A percentile compares a stretch with the other conserved stretches of the same genome.
phyloP scores from a whole-genome alignment of 495 filamentous ascomycete species.

The Daldinia loculata region DNA sequence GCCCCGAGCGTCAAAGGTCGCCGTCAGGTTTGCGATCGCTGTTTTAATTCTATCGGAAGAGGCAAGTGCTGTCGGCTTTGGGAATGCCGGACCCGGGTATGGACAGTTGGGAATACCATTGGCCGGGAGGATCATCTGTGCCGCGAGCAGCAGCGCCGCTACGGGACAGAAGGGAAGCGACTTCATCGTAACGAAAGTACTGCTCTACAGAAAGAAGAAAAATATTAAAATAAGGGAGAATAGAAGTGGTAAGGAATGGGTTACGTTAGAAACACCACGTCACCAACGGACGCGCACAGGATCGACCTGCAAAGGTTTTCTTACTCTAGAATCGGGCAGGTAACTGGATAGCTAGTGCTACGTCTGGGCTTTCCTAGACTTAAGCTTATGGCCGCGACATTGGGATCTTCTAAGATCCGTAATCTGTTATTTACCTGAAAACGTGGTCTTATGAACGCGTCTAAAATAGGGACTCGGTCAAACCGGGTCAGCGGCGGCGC shows the following conservation, averaged over 20 bases:
- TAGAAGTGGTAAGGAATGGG: not conserved
- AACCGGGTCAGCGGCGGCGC: constrained; percentile 28
- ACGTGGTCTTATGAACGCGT: constrained; percentile 15
- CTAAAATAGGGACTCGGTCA: constrained; percentile 17
- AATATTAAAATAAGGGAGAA: not conserved
- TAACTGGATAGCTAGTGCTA: constrained; percentile 6
- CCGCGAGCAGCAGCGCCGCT: constrained; percentile 8
- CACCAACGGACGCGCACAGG: not conserved
- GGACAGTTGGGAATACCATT: constrained; percentile 54
- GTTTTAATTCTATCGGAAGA: constrained; percentile 45
- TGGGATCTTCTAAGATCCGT: constrained; percentile 11
- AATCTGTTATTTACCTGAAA: constrained; percentile 28
- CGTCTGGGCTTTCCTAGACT: constrained; percentile 10
- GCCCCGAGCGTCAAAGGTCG: constrained; percentile 46
- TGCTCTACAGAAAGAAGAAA: not conserved
- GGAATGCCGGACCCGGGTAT: constrained; percentile 59
- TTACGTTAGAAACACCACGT: not conserved
- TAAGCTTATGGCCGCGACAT: constrained; percentile 22
- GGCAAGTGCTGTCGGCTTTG: constrained; percentile 52
- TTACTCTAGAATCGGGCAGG: not conserved
- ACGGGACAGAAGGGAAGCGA: not conserved
- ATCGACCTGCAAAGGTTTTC: not conserved
- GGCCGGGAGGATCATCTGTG: constrained; percentile 6
- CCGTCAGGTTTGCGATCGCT: constrained; percentile 52
- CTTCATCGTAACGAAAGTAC: constrained; percentile 3